Evolutionary conservation across 1,284 basidiomycete genomes (phyloP), one percentile per base, ranked within the genome.

Genomic region (Macrocybe sp.): DNA sequence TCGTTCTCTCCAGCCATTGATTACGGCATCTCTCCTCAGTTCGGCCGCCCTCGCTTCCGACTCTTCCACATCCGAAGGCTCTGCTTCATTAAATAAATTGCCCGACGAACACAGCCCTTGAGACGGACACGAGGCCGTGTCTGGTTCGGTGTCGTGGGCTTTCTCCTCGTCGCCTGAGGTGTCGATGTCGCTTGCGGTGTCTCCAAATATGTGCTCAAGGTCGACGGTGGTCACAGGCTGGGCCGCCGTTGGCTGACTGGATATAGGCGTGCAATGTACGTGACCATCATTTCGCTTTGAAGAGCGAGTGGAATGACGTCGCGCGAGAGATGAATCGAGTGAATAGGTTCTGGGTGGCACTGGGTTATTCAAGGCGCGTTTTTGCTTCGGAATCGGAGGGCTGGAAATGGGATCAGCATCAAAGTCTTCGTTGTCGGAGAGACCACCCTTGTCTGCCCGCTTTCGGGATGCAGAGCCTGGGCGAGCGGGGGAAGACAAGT

Each of bases 381-480:
- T 58, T 61, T 22, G 52, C 46, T 34, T 48, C 59, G 37, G 70
- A 67, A 22, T 22, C 4, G 69, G 61, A 32, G 84, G 85, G 61
- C 84, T 86, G 12, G 85, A 85, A 37, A 86, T 60, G 28, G 71
- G 57, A 45, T 85, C 84, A 30, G 71, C 75, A 36, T 70, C 79
- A 53, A 81, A 77, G 49, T 81, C 76, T 39, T 67, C 39, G 31
- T 64, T 63, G 12, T 56, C 58, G 4, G 52, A 49, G 1, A 39
- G 44, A 32, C 36, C 36, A 4, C 14, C 14, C 14, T 22, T 22
- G 22, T 22, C 22, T 10, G 35, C 35, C 33, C 29, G 37, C 40
- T 52, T 53, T 31, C 45, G 49, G 43, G 44, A 42, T 30, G 56
- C 51, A 29, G 60, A 48, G 45, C 47, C 49, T 16, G 56, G 54